Evolutionary conservation across 768 basidiomycete species (phyloP).

Genomic region (Psilocybe tampanensis): DNA sequence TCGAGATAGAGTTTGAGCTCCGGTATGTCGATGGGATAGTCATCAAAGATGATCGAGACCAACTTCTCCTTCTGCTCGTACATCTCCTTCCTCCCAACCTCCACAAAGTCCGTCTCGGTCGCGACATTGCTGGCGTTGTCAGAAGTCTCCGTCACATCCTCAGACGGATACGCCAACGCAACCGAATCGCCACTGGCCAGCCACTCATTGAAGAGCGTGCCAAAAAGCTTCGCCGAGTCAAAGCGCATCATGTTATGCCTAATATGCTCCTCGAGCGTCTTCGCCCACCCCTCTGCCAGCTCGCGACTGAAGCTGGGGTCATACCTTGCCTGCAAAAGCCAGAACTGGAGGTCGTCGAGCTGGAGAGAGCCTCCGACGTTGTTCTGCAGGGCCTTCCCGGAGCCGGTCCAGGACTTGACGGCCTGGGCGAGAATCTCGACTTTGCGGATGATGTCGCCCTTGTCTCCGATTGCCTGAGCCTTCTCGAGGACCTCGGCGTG

Average conservation of each 20-base stretch:
- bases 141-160: no score
- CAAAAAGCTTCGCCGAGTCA: constrained; percentile 43
- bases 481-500: constrained; percentile 36
- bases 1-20: constrained; percentile 36
- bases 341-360: constrained; percentile 29
- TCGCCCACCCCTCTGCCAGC: constrained; percentile 37
- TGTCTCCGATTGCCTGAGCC: constrained; percentile 24
- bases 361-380: constrained; percentile 24
- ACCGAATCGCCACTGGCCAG: constrained; percentile 43
- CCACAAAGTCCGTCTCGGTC: constrained; percentile 21
- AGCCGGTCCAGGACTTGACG: constrained; percentile 40
- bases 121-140: constrained; percentile 7
- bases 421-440: constrained; percentile 38
- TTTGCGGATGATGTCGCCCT: constrained; percentile 27
- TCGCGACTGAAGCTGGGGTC: constrained; percentile 41
- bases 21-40: constrained; percentile 32
- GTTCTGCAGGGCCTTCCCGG: constrained; percentile 20
- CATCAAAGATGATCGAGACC: constrained; percentile 41
- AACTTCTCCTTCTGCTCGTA: constrained; percentile 43
- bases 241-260: constrained; percentile 37
- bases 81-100: constrained; percentile 42
- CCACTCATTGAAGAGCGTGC: constrained; percentile 47
- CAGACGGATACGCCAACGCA: constrained; percentile 25
- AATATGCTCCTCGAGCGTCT: constrained; percentile 42
- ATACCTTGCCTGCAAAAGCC: constrained; percentile 41